phyloP scores from a whole-genome alignment of 1,284 basidiomycete species.

The Trichosporon ovoides region DNA sequence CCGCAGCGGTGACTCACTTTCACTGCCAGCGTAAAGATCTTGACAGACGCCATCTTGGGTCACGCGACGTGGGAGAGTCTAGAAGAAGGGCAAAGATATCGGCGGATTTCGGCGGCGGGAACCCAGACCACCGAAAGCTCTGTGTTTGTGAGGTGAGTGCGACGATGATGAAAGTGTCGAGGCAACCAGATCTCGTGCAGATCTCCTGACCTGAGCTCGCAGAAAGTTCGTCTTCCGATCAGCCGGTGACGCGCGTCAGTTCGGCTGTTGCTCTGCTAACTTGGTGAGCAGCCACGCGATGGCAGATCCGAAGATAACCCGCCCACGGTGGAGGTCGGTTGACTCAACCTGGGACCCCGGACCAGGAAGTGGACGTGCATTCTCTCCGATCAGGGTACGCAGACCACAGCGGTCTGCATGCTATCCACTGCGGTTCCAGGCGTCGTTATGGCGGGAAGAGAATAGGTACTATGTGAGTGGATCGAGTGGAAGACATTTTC shows the following conservation, averaged over 20 bases:
- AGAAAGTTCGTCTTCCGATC: neutral
- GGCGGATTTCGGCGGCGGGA: no score
- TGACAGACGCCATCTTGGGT: conserved; percentile 60
- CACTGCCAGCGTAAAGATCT: conserved; percentile 62
- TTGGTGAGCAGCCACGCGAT: neutral
- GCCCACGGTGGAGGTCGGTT: neutral
- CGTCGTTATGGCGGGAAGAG: no score
- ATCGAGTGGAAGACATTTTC: neutral
- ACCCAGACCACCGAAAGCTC: no score
- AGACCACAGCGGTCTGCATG: no score
- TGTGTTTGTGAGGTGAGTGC: no score
- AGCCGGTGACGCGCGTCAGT: neutral
- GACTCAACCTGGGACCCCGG: neutral
- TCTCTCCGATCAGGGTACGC: neutral
- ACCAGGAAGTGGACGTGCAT: neutral
- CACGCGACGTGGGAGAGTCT: neutral
- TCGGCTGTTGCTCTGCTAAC: neutral
- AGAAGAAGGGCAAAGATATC: no score
- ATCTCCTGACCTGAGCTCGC: no score
- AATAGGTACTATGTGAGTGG: no score
- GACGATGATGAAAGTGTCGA: no score
- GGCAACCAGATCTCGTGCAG: no score
- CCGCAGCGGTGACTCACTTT: conserved; percentile 53
- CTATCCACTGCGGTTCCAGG: no score
- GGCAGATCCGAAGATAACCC: neutral